Evolutionary conservation across 106 monocot genomes (phyloP).

Genomic region (Agapanthus africanus): DNA sequence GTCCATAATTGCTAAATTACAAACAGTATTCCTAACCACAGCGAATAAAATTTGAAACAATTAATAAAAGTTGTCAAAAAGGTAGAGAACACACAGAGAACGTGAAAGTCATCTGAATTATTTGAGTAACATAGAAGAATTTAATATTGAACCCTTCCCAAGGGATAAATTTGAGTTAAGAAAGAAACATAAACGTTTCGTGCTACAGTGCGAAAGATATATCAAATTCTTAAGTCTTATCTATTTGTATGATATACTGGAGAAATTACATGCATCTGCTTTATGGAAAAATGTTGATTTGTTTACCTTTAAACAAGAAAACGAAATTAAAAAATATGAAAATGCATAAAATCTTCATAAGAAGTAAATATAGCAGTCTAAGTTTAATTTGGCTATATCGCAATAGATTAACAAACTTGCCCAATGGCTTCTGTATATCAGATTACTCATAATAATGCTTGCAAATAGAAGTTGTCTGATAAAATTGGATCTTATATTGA

Average conservation of each 20-base stretch:
- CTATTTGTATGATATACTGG: background rate
- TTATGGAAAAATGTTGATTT: background rate
- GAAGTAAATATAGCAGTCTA: background rate
- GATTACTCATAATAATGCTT: background rate
- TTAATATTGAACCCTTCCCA: background rate
- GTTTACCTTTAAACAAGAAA: no score
- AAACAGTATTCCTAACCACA: background rate
- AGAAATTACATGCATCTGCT: background rate
- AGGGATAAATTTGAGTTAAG: background rate
- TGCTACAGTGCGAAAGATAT: background rate
- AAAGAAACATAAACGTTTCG: background rate
- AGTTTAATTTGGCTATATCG: background rate
- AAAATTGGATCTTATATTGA: background rate
- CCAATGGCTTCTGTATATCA: background rate
- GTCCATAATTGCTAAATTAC: conserved; percentile 1
- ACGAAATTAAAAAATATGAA: background rate
- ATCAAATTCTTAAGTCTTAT: background rate
- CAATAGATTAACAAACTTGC: background rate
- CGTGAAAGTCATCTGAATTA: background rate
- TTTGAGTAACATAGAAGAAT: background rate
- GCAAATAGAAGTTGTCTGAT: background rate
- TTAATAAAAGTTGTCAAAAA: background rate
- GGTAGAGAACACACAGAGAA: background rate
- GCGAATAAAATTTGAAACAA: background rate
- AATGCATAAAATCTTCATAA: background rate